Conservation (phyloP, 202 grass and related monocot genomes). For the Carex arenaria region DNA sequence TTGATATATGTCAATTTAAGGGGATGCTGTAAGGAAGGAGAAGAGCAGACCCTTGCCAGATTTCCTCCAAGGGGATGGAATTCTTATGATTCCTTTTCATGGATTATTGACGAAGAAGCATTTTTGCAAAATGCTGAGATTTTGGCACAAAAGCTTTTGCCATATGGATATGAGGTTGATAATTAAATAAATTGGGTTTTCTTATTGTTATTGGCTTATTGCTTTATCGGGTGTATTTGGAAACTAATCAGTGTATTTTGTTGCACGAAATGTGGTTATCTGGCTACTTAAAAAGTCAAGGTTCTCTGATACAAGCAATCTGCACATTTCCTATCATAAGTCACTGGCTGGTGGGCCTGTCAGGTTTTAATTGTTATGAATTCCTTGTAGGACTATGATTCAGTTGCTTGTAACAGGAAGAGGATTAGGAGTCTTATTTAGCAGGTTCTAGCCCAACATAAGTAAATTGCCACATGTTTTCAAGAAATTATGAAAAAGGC, state of each 20-base stretch:
- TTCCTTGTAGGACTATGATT: no score
- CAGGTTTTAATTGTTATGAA: background rate
- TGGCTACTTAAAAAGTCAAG: background rate
- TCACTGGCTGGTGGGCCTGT: background rate
- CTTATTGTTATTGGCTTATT: background rate
- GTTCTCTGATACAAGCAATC: background rate
- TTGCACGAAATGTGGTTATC: background rate
- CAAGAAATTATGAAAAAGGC: background rate
- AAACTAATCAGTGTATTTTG: background rate
- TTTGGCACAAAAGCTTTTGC: conserved; percentile 52
- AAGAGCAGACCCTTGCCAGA: conserved; percentile 22
- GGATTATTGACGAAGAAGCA: conserved; percentile 59
- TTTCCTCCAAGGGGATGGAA: conserved; percentile 89
- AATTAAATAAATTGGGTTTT: background rate
- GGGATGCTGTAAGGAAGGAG: conserved; percentile 12
- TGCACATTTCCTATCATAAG: background rate
- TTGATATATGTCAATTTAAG: conserved; percentile 23
- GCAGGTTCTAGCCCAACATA: background rate
- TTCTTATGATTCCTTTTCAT: conserved; percentile 93
- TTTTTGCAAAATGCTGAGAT: conserved; percentile 70
- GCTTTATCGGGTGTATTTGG: background rate
- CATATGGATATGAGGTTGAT: conserved; percentile 69
- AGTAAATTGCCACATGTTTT: background rate
- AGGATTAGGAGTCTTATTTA: background rate
- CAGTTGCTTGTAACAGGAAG: background rate